Evolutionary conservation across 1,139 yeast genomes (phyloP), one percentile per base, ranked within the genome.

Genomic region (Kluyveromyces marxianus): DNA sequence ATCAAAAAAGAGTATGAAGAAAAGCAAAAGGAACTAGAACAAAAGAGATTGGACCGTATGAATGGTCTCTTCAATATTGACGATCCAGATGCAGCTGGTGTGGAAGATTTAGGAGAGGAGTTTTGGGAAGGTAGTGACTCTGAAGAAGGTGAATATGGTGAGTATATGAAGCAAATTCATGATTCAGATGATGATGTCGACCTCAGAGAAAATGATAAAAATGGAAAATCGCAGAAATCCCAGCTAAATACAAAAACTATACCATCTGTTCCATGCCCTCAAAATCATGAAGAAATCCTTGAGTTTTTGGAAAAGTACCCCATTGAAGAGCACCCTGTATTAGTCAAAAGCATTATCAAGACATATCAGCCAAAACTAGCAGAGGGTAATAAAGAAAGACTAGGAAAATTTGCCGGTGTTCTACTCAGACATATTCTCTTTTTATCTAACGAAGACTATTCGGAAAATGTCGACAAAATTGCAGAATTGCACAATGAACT

Each of bases 11-110:
- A 87, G 59, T 78, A 77, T 53, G 79, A 76, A 5, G 89, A 81
- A 35, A 79, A 76, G 57, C 72, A 76, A 67, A 77, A 78, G 57
- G 77, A 79, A 57, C 71, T 88, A 50, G 97, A 89, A 61, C 78
- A 76, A 41, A 94, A 81, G 48, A 75, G 97, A 63, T 62, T 77
- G 52, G 79, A 78, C 51, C 79, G 99, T 69, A 92, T 94, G 98
- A 80, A 78, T 54, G 96, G 95, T 37, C 66, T 72, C 51, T 69
- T 70, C 26, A 74, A 69, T 25, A 68, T 65, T 10, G 71, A 66
- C 29, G 65, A 59, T 34, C 42, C 76, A 31, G 76, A 35, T 52
- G 77, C 70, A 34, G 76, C 73, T 21, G 81, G 75, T 49, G 86
- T 79, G 7, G 95, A 84, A 59, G 94, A 88, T 60, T 75, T 79